A percentile compares a stretch with the other conserved stretches of the same genome.
phyloP scores from a whole-genome alignment of 139 green algal species.

The Tetradesmus obliquus region DNA sequence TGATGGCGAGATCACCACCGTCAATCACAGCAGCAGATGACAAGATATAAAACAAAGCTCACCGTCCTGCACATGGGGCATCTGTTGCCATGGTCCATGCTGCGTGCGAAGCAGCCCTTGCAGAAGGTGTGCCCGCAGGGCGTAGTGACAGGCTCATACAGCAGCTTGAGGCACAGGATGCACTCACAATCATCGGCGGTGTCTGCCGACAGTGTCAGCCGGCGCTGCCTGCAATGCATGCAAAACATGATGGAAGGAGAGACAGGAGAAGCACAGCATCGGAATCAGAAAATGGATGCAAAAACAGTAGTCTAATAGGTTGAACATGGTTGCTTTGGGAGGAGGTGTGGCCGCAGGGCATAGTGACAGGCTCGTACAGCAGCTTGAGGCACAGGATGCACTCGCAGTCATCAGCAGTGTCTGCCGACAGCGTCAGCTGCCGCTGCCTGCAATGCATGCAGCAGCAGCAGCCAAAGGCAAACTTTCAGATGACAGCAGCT shows the following conservation, averaged over 20 bases:
- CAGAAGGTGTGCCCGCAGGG: constrained; percentile 95
- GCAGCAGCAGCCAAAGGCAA: not conserved
- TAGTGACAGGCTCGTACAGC: constrained; percentile 91
- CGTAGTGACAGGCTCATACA: constrained; percentile 93
- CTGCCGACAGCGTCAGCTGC: not conserved
- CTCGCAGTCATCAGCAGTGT: constrained; percentile 75
- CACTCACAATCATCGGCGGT: constrained; percentile 87
- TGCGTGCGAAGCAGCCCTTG: constrained; percentile 76
- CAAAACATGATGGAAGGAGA: not conserved
- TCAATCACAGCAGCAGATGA: too few species aligned
- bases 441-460: too few species aligned
- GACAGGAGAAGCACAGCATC: too few species aligned
- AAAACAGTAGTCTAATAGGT: not conserved
- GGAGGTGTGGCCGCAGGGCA: constrained; percentile 90
- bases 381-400: constrained; percentile 91
- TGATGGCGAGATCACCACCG: too few species aligned
- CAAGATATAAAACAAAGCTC: too few species aligned
- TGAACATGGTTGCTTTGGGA: constrained; percentile 52
- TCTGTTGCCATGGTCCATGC: constrained; percentile 81
- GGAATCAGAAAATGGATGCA: too few species aligned
- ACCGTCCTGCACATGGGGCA: constrained; percentile 86
- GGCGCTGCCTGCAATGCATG: constrained; percentile 39
- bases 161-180: constrained; percentile 88
- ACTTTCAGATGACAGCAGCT: too few species aligned
- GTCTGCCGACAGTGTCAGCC: not conserved